Evolutionary conservation across 257 asterid genomes (phyloP), one percentile per base, ranked within the genome.

Genomic region (Primulina huaijiensis): DNA sequence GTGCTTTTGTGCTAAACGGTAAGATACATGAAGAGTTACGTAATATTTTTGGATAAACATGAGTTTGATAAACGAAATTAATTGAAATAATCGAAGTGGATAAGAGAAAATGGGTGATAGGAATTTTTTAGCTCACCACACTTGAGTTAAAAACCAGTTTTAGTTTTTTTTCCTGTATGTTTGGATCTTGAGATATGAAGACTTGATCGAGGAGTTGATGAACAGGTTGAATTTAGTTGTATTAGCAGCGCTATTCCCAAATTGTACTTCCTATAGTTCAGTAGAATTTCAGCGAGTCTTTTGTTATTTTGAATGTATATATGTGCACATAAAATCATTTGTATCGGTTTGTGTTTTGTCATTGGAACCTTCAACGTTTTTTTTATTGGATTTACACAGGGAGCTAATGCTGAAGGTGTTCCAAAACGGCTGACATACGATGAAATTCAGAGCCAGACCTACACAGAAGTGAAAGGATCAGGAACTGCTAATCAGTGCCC

Each of bases 401-500:
- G 97, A 80, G 99, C 97, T 40, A 83, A 61, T 64, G 97, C 97
- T 10, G 97, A 94, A 75, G 95, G 96, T 65, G 82, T 6, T 40
- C 92, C 97, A 4, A 94, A 85, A 71, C 76, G 97, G 76, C 88
- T 94, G 16, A 94, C 99, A 38, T 94, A 16, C 31, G 97, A 91
- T 0, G 97, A 91, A 77, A 89, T 94, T 37, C 99, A 94, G 76
- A 94, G 97, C 85, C 85, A 89, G 85, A 94, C 97, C 19, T 91
- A 91, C 89, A 6, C 83, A 4, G 99, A 94, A 79, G 97, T 94
- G 65, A 94, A 91, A 76, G 99, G 99, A 27, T 82, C 92, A 7
- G 97, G 99, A 46, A 91, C 97, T 2, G 97, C 99, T 0, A 94
- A 94, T 86, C 97, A 94, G 70, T 94, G 99, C 90, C 99, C 99